These are phyloP conservation scores for Hypoxylon sp. DNA, from an alignment of 2,329 filamentous ascomycete genomes.

Conservation along the genomic window DNA sequence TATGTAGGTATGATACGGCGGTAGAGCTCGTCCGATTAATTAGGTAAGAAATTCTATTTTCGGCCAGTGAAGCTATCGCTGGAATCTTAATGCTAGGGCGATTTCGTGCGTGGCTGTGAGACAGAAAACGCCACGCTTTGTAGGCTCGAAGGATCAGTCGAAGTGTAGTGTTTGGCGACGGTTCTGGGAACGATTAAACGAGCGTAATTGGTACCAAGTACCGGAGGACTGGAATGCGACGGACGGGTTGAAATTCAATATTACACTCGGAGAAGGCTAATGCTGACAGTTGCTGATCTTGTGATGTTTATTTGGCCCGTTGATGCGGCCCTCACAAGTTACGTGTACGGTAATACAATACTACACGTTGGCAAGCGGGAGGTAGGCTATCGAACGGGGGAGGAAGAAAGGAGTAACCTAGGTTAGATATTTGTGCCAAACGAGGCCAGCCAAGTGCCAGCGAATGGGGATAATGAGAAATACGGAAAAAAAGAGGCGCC, in stretches of 20 bases:
- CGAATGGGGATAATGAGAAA: conserved; percentile 17
- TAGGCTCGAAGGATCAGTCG: conserved; percentile 26
- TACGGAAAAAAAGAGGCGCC: conserved; percentile 23
- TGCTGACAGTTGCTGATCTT: conserved; percentile 32
- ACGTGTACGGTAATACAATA: conserved; percentile 20
- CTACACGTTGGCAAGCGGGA: conserved; percentile 14
- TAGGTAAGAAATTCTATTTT: conserved; percentile 28
- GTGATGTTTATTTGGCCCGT: conserved; percentile 17
- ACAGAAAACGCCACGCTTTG: conserved; percentile 26
- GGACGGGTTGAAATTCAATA: conserved; percentile 12
- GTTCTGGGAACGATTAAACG: conserved; percentile 52
- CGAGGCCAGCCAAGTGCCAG: background rate
- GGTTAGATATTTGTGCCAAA: background rate
- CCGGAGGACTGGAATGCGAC: conserved; percentile 46
- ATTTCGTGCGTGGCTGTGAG: conserved; percentile 32
- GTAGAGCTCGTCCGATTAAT: conserved; percentile 6
- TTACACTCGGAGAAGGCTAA: conserved; percentile 18
- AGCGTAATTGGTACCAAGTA: conserved; percentile 67
- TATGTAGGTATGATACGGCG: conserved; percentile 17
- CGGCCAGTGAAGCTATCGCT: conserved; percentile 26
- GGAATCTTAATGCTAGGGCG: conserved; percentile 16
- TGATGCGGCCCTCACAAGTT: conserved; percentile 23
- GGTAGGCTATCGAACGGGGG: conserved; percentile 1
- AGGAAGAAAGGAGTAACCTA: conserved; percentile 1
- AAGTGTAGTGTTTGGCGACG: conserved; percentile 4